These are phyloP conservation scores for Ophiognomonia clavigignenti-juglandacearum DNA, from an alignment of 2,329 filamentous ascomycete species.

Conservation along the genomic window DNA sequence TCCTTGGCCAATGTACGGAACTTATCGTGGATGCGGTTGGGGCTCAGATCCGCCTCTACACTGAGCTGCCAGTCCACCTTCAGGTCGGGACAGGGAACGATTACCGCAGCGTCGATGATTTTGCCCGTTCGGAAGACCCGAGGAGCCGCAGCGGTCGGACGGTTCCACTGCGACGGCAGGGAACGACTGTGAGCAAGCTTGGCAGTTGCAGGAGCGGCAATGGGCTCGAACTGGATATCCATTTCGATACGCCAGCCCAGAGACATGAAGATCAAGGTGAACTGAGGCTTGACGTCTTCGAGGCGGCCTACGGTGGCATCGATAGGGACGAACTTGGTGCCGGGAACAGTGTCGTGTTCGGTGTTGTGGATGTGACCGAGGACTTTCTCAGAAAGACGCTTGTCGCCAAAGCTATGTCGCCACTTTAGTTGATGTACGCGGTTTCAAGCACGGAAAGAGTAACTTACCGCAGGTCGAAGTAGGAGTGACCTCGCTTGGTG, in stretches of 20 bases:
- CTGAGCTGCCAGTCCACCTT: slow-evolving; percentile 33
- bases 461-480: slow-evolving; percentile 3
- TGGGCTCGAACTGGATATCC: slow-evolving; percentile 8
- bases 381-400: neutral
- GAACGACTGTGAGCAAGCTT: neutral
- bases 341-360: neutral
- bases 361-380: slow-evolving; percentile 9
- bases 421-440: neutral
- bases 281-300: slow-evolving; percentile 12
- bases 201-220: neutral
- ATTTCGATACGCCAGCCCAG: slow-evolving; percentile 20
- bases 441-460: neutral
- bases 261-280: slow-evolving; percentile 15
- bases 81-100: slow-evolving; percentile 28
- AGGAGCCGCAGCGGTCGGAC: neutral
- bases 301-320: neutral
- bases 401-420: slow-evolving; percentile 3
- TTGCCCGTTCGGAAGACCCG: slow-evolving; percentile 4
- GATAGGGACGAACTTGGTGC: neutral
- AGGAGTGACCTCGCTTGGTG: slow-evolving; percentile 2
- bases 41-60: slow-evolving; percentile 22
- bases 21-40: slow-evolving; percentile 18
- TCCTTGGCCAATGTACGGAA: slow-evolving; percentile 21
- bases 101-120: slow-evolving; percentile 19
- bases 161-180: neutral